Percentiles rank a stretch among this genome's conserved stretches.
These are phyloP conservation scores for Apiospora phragmitis DNA, from an alignment of 2,329 filamentous ascomycete genomes.

Conservation along the genomic window DNA sequence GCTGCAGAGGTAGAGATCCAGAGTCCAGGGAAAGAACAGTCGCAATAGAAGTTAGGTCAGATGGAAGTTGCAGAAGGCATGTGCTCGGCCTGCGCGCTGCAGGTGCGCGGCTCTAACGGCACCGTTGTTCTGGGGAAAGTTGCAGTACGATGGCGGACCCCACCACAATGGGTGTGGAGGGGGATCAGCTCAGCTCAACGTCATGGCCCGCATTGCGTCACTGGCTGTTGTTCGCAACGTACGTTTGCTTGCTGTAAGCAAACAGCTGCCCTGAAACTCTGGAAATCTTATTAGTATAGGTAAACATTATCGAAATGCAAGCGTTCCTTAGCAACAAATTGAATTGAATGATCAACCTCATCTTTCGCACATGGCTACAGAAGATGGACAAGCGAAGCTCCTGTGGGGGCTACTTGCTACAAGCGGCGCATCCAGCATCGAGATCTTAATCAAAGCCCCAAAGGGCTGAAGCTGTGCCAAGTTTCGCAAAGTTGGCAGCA, in stretches of 20 bases:
- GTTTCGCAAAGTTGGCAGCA: background rate
- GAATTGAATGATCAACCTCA: background rate
- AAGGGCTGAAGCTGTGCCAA: constrained; percentile 1
- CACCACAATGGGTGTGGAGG: background rate
- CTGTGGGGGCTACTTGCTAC: background rate
- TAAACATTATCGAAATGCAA: background rate
- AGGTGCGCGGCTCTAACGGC: background rate
- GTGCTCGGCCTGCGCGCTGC: background rate
- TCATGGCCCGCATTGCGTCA: constrained; percentile 8
- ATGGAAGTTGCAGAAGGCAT: background rate
- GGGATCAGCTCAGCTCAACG: background rate
- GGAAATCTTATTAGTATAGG: background rate
- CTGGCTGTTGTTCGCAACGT: background rate
- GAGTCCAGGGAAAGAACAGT: background rate
- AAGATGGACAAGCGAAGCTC: background rate
- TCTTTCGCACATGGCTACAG: background rate
- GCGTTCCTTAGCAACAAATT: background rate
- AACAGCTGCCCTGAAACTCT: background rate
- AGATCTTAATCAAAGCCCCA: background rate
- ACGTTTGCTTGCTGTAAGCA: background rate
- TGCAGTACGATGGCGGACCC: background rate
- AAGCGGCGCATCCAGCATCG: background rate
- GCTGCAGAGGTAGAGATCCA: background rate
- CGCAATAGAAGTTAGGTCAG: background rate
- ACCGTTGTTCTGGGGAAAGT: background rate